A percentile compares a stretch with the other conserved stretches of the same genome.
Conservation (phyloP, 495 filamentous ascomycete genomes). For the Aspergillus baeticus region DNA sequence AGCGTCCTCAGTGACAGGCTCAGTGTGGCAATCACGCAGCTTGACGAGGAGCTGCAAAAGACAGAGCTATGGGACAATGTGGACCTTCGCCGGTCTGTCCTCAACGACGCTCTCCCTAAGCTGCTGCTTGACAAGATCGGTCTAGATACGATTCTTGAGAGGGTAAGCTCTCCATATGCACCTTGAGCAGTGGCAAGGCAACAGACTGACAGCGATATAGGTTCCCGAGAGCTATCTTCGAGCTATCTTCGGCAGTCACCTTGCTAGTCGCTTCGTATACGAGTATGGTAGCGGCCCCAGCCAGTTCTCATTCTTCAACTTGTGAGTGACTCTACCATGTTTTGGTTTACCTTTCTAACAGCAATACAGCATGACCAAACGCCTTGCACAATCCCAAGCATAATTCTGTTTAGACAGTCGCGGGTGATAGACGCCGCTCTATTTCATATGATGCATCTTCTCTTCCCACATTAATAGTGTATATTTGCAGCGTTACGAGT, state of each 20-base stretch:
- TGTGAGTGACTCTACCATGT: conserved; percentile 59
- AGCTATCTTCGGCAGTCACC: conserved; percentile 92
- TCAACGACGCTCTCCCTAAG: conserved; percentile 82
- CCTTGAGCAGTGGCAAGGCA: neutral
- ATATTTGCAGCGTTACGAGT: conserved; percentile 22
- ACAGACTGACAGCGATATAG: conserved; percentile 37
- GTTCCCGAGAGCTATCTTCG: conserved; percentile 91
- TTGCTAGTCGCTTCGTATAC: conserved; percentile 95
- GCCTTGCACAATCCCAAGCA: conserved; percentile 36
- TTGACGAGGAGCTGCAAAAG: conserved; percentile 92
- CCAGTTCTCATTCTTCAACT: conserved; percentile 98
- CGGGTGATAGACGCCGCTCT: conserved; percentile 5
- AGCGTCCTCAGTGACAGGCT: conserved; percentile 87
- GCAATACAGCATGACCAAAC: conserved; percentile 52
- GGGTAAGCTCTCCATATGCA: conserved; percentile 50
- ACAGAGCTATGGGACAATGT: conserved; percentile 89
- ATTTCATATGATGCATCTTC: conserved; percentile 19
- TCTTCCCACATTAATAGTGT: conserved; percentile 14
- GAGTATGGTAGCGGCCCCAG: conserved; percentile 86
- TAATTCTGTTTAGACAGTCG: conserved; percentile 18
- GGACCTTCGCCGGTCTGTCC: conserved; percentile 70
- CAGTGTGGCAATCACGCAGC: conserved; percentile 84
- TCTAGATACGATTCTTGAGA: conserved; percentile 76
- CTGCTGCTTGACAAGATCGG: conserved; percentile 86
- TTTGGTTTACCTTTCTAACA: conserved; percentile 18